Percentiles rank a stretch among this genome's conserved stretches.
Conservation (phyloP, 495 filamentous ascomycete genomes). For the Letharia lupina region DNA sequence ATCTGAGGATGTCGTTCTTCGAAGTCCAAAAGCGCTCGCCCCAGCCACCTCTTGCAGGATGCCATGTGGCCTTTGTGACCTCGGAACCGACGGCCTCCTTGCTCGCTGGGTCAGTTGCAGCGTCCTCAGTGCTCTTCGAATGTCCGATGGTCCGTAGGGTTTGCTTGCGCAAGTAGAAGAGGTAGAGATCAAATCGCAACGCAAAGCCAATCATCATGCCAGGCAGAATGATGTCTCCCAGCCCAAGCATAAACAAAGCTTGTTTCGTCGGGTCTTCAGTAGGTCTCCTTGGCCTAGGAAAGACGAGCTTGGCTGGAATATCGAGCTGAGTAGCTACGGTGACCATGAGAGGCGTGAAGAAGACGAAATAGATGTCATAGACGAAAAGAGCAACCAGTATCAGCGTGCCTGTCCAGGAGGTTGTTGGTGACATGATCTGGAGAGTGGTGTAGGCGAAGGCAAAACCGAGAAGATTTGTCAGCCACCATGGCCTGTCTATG, state of each 20-base stretch:
- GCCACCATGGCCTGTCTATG: slow-evolving; percentile 61
- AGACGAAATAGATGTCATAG: slow-evolving; percentile 96
- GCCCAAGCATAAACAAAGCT: slow-evolving; percentile 73
- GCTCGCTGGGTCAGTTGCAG: slow-evolving; percentile 22
- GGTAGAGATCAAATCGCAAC: slow-evolving; percentile 81
- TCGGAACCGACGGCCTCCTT: slow-evolving; percentile 25
- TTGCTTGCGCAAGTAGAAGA: slow-evolving; percentile 60
- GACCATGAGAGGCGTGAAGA: slow-evolving; percentile 95
- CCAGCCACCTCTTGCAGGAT: slow-evolving; percentile 59
- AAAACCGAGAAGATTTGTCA: slow-evolving; percentile 84
- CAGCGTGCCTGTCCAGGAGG: slow-evolving; percentile 70
- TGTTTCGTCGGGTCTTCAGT: slow-evolving; percentile 32
- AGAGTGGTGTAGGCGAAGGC: slow-evolving; percentile 76
- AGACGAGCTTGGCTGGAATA: slow-evolving; percentile 87
- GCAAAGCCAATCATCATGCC: slow-evolving; percentile 85
- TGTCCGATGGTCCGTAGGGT: slow-evolving; percentile 7
- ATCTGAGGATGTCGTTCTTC: slow-evolving; percentile 19
- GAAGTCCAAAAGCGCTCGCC: slow-evolving; percentile 79
- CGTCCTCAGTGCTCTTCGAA: slow-evolving; percentile 27
- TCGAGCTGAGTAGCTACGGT: slow-evolving; percentile 87
- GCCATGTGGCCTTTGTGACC: slow-evolving; percentile 48
- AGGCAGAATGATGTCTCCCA: slow-evolving; percentile 91
- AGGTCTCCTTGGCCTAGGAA: slow-evolving; percentile 53
- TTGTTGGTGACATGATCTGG: slow-evolving; percentile 82
- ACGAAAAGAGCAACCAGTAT: slow-evolving; percentile 75